Conservation (phyloP, 1,284 basidiomycete species). For the Pseudozyma sp. region DNA sequence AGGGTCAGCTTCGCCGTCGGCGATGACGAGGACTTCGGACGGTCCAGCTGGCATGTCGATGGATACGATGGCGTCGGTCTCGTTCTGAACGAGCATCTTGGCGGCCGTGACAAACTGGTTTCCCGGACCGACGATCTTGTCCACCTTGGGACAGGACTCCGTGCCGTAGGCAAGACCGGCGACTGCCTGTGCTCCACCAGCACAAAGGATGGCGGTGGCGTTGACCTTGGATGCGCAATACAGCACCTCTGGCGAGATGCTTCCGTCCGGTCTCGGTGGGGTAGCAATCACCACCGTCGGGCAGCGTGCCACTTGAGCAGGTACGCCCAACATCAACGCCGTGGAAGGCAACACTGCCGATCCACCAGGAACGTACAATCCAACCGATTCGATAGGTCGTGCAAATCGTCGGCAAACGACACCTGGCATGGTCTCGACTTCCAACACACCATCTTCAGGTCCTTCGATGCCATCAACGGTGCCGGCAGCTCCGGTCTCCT, state of each 20-base stretch:
- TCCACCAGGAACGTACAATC: slow-evolving; percentile 96
- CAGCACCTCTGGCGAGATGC: slow-evolving; percentile 66
- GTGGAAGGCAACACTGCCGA: slow-evolving; percentile 96
- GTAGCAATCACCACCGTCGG: slow-evolving; percentile 92
- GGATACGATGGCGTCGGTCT: slow-evolving; percentile 93
- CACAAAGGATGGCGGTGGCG: slow-evolving; percentile 69
- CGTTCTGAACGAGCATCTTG: slow-evolving; percentile 98
- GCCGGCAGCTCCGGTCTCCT: slow-evolving; percentile 24
- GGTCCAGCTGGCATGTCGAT: slow-evolving; percentile 99
- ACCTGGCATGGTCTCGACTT: slow-evolving; percentile 97
- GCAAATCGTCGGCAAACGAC: slow-evolving; percentile 81
- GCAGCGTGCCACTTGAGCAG: slow-evolving; percentile 96
- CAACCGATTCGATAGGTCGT: slow-evolving; percentile 91
- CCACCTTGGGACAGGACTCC: slow-evolving; percentile 94
- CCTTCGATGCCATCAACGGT: slow-evolving; percentile 70
- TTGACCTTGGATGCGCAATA: slow-evolving; percentile 65
- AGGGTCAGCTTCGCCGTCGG: slow-evolving; percentile 85
- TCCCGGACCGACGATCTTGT: slow-evolving; percentile 96
- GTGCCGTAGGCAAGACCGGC: slow-evolving; percentile 98
- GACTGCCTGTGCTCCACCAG: slow-evolving; percentile 95
- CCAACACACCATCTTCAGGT: slow-evolving; percentile 74
- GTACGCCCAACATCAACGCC: slow-evolving; percentile 96
- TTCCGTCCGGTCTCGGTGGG: slow-evolving; percentile 77
- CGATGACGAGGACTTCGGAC: slow-evolving; percentile 76
- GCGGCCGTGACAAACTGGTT: slow-evolving; percentile 99